phyloP scores from a whole-genome alignment of 1,284 basidiomycete genomes.

The Farysia itapuensis region DNA sequence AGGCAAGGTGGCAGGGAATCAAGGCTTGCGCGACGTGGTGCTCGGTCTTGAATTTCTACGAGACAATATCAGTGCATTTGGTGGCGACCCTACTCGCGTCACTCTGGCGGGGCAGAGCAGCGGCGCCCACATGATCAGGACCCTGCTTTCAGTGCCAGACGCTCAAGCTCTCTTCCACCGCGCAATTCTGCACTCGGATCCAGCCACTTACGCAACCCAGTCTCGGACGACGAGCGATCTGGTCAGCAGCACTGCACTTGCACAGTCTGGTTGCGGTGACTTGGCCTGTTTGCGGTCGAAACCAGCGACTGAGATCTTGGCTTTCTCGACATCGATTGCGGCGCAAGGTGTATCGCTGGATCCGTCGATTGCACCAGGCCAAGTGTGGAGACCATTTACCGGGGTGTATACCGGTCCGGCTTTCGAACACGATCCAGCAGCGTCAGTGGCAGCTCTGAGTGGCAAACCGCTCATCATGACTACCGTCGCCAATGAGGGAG shows the following conservation, averaged over 20 bases:
- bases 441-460: neutral
- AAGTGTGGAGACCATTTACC: slow-evolving; percentile 38
- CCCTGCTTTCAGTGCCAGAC: slow-evolving; percentile 55
- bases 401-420: slow-evolving; percentile 19
- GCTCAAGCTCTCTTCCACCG: slow-evolving; percentile 48
- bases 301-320: slow-evolving; percentile 17
- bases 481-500: slow-evolving; percentile 46
- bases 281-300: slow-evolving; percentile 27
- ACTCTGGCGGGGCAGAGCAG: slow-evolving; percentile 85
- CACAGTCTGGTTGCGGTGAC: slow-evolving; percentile 24
- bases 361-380: slow-evolving; percentile 10
- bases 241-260: slow-evolving; percentile 26
- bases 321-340: slow-evolving; percentile 9
- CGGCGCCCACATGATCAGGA: slow-evolving; percentile 77
- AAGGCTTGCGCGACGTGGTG: slow-evolving; percentile 48
- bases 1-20: slow-evolving; percentile 40
- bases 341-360: slow-evolving; percentile 9
- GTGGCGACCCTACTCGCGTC: slow-evolving; percentile 68
- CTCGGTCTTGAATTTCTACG: slow-evolving; percentile 65
- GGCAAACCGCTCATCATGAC: slow-evolving; percentile 30
- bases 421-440: slow-evolving; percentile 8
- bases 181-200: slow-evolving; percentile 43
- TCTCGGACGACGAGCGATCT: slow-evolving; percentile 4
- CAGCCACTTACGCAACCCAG: slow-evolving; percentile 38
- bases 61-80: slow-evolving; percentile 66